Percentiles rank a stretch among this genome's conserved stretches.
phyloP scores from a whole-genome alignment of 2,329 filamentous ascomycete species.

The Gliomastix tumulicola region DNA sequence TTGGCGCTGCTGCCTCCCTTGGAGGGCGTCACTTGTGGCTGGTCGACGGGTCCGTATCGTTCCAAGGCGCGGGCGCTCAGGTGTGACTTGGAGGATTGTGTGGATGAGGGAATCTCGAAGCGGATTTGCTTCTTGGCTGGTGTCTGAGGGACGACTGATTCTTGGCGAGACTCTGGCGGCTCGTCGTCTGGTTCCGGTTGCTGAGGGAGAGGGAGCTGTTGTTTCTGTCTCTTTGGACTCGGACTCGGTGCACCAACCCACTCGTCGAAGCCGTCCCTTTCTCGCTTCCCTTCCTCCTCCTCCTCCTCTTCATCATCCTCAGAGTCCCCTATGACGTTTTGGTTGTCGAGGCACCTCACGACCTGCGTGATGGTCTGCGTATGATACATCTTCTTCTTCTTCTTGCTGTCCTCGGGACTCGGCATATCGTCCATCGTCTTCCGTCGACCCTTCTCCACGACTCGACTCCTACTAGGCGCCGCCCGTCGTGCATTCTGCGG shows the following conservation, averaged over 20 bases:
- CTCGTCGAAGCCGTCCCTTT: slow-evolving; percentile 19
- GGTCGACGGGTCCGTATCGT: slow-evolving; percentile 25
- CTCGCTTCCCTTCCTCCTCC: slow-evolving; percentile 3
- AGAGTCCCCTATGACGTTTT: slow-evolving; percentile 24
- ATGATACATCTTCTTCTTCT: slow-evolving; percentile 26
- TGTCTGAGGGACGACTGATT: slow-evolving; percentile 33
- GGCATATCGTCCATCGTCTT: slow-evolving; percentile 21
- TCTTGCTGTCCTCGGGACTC: too few relatives aligned
- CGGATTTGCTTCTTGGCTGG: slow-evolving; percentile 22
- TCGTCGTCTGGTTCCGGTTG: neutral
- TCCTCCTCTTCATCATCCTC: slow-evolving; percentile 26
- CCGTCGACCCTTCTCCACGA: slow-evolving; percentile 9
- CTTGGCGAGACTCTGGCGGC: slow-evolving; percentile 13
- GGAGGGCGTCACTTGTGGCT: slow-evolving; percentile 16
- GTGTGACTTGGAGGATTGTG: slow-evolving; percentile 24
- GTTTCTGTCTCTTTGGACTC: slow-evolving; percentile 12
- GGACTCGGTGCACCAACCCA: slow-evolving; percentile 22
- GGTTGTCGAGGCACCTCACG: slow-evolving; percentile 13
- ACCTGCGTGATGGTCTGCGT: slow-evolving; percentile 36
- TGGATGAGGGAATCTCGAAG: slow-evolving; percentile 37
- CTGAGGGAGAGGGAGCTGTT: neutral
- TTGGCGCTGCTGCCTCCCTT: slow-evolving; percentile 17
- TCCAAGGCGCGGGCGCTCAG: slow-evolving; percentile 28
- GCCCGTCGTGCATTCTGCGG: neutral
- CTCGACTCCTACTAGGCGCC: neutral